phyloP scores from a whole-genome alignment of 805 yeast genomes.

The Brettanomyces custersianus region DNA sequence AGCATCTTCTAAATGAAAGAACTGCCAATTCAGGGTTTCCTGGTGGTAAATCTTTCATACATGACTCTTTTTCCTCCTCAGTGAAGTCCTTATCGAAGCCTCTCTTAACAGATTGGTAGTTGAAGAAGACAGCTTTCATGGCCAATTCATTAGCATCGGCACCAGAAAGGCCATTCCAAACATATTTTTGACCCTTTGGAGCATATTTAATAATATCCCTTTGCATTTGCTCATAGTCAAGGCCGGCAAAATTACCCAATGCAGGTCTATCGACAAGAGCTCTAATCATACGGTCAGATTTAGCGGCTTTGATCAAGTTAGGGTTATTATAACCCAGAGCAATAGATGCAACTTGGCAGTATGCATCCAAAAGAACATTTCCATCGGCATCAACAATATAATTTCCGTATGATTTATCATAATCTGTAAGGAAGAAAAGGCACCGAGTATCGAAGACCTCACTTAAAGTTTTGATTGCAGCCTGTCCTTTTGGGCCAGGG shows the following conservation, averaged over 20 bases:
- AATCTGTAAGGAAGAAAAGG: slow-evolving; percentile 69
- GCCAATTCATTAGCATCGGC: slow-evolving; percentile 88
- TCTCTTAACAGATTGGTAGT: slow-evolving; percentile 62
- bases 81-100: slow-evolving; percentile 55
- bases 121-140: slow-evolving; percentile 81
- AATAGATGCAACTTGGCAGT: slow-evolving; percentile 79
- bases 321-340: slow-evolving; percentile 86
- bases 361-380: slow-evolving; percentile 62
- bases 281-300: slow-evolving; percentile 58
- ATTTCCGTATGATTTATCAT: slow-evolving; percentile 67
- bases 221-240: slow-evolving; percentile 40
- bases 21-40: slow-evolving; percentile 85
- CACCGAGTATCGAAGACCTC: slow-evolving; percentile 65
- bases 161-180: slow-evolving; percentile 79
- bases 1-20: slow-evolving; percentile 77
- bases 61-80: slow-evolving; percentile 56
- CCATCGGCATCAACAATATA: slow-evolving; percentile 78
- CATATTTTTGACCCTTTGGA: slow-evolving; percentile 64
- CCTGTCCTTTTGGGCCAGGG: slow-evolving; percentile 71
- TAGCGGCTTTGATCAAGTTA: slow-evolving; percentile 57
- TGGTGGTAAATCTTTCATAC: slow-evolving; percentile 78
- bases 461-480: slow-evolving; percentile 43
- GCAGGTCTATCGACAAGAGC: slow-evolving; percentile 82
- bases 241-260: slow-evolving; percentile 70
- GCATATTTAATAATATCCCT: slow-evolving; percentile 64